Evolutionary conservation across 2,329 filamentous ascomycete genomes (phyloP), one percentile per base, ranked within the genome.

Genomic region (Fusarium equiseti): DNA sequence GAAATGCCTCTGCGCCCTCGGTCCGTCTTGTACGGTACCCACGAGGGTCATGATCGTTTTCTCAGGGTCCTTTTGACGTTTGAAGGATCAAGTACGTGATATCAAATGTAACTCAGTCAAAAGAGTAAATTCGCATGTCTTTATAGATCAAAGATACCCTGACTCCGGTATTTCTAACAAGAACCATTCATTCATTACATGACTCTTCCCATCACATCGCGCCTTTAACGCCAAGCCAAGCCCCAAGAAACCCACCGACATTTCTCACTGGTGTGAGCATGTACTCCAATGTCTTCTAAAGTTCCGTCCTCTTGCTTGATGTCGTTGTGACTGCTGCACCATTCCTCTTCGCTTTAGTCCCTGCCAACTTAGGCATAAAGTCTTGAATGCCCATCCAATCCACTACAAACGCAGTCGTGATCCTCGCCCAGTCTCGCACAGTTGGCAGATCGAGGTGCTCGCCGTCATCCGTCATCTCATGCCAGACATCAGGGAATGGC

Each of bases 401-500:
- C 0, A 92, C 91, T 35, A 90, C 88, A 82, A 98, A 99, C 0
- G 90, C 95, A 1, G 92, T 91, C 9, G 95, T 85, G 51, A 99
- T 90, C 78, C 88, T 90, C 20, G 92, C 89, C 96, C 96, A 99
- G 79, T 99, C 96, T 74, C 92, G 88, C 38, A 95, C 88, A 0
- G 92, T 95, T 11, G 88, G 84, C 72, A 91, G 83, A 79, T 99
- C 94, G 59, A 99, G 82, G 81, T 98, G 92, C 72, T 91, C 90
- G 3, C 89, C 95, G 74, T 97, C 91, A 77, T 99, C 96, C 0
- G 90, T 83, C 75, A 94, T 89, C 2, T 85, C 91, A 81, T 99
- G 96, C 96, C 96, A 99, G 3, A 97, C 92, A 0, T 72, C 48
- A 1, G 95, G 95, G 77, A 98, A 98, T 0, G 91, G 91, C 6